Evolutionary conservation across 306 rosid genomes (phyloP), one percentile per base, ranked within the genome.

Genomic region (Carpinus fangiana): DNA sequence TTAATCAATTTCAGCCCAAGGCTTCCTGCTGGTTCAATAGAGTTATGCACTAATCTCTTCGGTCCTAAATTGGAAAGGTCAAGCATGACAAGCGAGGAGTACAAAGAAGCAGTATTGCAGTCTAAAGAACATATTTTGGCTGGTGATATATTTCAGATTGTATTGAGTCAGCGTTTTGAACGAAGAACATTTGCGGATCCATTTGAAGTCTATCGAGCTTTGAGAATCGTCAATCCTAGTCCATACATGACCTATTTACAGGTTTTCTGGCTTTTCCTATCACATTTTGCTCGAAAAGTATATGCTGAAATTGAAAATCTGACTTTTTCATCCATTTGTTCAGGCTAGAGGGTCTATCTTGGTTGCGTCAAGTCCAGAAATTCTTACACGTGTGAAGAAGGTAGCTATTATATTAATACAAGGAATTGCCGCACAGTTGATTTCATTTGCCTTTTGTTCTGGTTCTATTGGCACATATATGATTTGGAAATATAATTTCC

Each of bases 361-460:
- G 82, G 99, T 95, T 88, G 97, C 99, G 75, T 95, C 98, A 82
- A 95, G 99, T 87, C 99, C 99, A 53, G 99, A 95, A 78, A 91
- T 95, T 85, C 99, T 95, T 79, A 95, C 98, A 12, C 89, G 87
- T 36, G 98, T 93, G 78, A 95, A 91, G 86, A 93, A 92, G 95
- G 99, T 95, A 75, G 70, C 57, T 31, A 66, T 72, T 69, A 12
- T 18, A 1, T 16, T 60, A 51, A 62, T 80, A 52, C 59, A 11
- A 36, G 57, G 51, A 53, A 18, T 71, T 76, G 50, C 55, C 14
- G 41, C 45, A 43, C 7, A 64, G 21, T 3, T 76, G 79, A 68
- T 56, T 67, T 73, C 70, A 9, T 17, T 66, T 38, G 16, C 48
- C 0, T 66, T 9, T 66, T 66, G 10, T 66, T 38, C 72, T 66